Conservation (phyloP, 2,329 filamentous ascomycete species). For the Alternaria atra region DNA sequence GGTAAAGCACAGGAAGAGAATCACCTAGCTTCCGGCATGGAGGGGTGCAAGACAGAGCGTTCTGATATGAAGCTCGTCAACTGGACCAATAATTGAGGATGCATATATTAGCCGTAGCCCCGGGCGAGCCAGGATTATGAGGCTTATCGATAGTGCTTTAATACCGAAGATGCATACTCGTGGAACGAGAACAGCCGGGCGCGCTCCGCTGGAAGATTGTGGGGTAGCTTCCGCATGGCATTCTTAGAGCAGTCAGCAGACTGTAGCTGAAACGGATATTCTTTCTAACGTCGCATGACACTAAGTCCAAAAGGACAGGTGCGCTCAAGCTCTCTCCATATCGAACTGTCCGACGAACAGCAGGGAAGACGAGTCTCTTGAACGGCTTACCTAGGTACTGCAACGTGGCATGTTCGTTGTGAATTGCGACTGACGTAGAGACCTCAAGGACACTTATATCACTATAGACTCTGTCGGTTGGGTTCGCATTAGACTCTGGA, state of each 20-base stretch:
- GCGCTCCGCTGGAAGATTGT: slow-evolving; percentile 13
- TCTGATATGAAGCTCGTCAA: slow-evolving; percentile 29
- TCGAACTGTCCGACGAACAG: neutral
- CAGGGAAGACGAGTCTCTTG: neutral
- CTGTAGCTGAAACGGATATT: slow-evolving; percentile 5
- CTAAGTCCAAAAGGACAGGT: neutral
- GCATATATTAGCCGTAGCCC: slow-evolving; percentile 28
- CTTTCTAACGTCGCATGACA: neutral
- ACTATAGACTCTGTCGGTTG: neutral
- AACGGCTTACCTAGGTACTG: neutral
- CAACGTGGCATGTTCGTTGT: neutral
- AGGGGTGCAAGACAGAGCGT: slow-evolving; percentile 22
- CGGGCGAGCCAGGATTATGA: slow-evolving; percentile 23
- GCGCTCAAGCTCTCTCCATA: neutral
- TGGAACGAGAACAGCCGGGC: slow-evolving; percentile 33
- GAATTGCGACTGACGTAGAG: neutral
- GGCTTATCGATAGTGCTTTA: slow-evolving; percentile 39
- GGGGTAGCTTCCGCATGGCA: slow-evolving; percentile 21
- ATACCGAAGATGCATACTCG: slow-evolving; percentile 25
- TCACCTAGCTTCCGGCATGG: slow-evolving; percentile 23
- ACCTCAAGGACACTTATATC: neutral
- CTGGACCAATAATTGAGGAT: slow-evolving; percentile 22
- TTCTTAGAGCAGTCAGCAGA: slow-evolving; percentile 15
- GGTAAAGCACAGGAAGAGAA: slow-evolving; percentile 20
- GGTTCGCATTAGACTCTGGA: neutral